Percentiles rank a stretch among this genome's conserved stretches.
These are phyloP conservation scores for Botryotinia globosa DNA, from an alignment of 2,329 filamentous ascomycete species.

Conservation along the genomic window DNA sequence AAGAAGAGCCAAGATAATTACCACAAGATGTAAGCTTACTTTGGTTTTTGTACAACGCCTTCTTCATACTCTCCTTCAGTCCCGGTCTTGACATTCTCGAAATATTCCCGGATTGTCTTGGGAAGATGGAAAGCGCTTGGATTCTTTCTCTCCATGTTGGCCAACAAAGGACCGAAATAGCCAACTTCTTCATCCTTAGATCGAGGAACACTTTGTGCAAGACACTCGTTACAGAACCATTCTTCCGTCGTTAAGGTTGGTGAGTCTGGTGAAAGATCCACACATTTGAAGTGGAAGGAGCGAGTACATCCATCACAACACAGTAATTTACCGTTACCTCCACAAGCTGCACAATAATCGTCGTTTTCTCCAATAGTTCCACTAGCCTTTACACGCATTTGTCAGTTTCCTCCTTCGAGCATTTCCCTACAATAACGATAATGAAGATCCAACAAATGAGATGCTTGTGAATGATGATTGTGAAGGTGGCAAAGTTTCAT, in stretches of 20 bases:
- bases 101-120: constrained; percentile 66
- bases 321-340: constrained; percentile 77
- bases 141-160: constrained; percentile 64
- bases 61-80: constrained; percentile 80
- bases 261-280: constrained; percentile 67
- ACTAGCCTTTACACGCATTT: constrained; percentile 39
- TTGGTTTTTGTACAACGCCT: constrained; percentile 49
- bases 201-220: constrained; percentile 46
- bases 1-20: constrained; percentile 19
- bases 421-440: neutral
- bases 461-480: constrained; percentile 25
- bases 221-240: constrained; percentile 81
- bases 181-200: constrained; percentile 45
- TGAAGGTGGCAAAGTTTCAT: constrained; percentile 27
- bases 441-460: constrained; percentile 22
- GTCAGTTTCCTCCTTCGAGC: constrained; percentile 28
- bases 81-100: constrained; percentile 75
- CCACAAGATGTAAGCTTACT: constrained; percentile 50
- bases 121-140: constrained; percentile 73
- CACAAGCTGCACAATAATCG: constrained; percentile 85
- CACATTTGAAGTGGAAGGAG: constrained; percentile 86
- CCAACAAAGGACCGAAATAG: constrained; percentile 62
- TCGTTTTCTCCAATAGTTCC: constrained; percentile 70
- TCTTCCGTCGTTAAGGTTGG: constrained; percentile 62
- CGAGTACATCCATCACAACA: constrained; percentile 92